Conservation (phyloP, 1,139 yeast genomes). For the Hyphopichia burtonii region DNA sequence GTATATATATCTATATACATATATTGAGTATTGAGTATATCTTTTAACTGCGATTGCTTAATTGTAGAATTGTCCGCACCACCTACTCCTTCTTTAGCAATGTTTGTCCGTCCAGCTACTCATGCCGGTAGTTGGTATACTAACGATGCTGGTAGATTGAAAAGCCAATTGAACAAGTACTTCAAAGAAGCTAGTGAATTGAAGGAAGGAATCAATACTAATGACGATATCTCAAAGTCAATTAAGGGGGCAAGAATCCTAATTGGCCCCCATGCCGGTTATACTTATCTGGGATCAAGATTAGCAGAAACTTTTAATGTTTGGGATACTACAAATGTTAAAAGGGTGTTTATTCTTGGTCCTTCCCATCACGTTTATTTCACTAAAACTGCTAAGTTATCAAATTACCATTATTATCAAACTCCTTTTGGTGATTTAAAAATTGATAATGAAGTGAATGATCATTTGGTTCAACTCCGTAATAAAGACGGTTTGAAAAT, state of each 20-base stretch:
- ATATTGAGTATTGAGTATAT: too few species aligned
- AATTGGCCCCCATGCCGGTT: conserved; percentile 87
- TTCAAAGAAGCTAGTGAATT: conserved; percentile 24
- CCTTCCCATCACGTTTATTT: conserved; percentile 95
- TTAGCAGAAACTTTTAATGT: conserved; percentile 76
- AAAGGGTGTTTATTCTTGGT: conserved; percentile 77
- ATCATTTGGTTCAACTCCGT: conserved; percentile 28
- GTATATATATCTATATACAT: too few species aligned
- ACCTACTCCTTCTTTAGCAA: too few species aligned
- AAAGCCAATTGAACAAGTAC: conserved; percentile 48
- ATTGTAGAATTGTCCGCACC: too few species aligned
- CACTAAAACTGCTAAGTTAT: conserved; percentile 54
- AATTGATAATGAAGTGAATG: conserved; percentile 55
- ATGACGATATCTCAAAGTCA: conserved; percentile 10
- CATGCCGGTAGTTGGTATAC: conserved; percentile 93
- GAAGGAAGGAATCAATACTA: conserved; percentile 12
- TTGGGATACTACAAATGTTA: conserved; percentile 59
- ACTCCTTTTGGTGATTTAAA: conserved; percentile 81
- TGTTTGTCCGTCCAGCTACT: conserved; percentile 59
- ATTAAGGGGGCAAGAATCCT: conserved; percentile 61
- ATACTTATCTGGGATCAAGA: conserved; percentile 73
- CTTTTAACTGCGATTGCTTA: too few species aligned
- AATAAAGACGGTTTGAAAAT: conserved; percentile 17
- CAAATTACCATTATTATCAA: conserved; percentile 55
- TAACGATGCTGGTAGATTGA: conserved; percentile 40